Base-by-base conservation (phyloP, 2,329 filamentous ascomycete species). In the Pseudocercospora cruenta region DNA sequence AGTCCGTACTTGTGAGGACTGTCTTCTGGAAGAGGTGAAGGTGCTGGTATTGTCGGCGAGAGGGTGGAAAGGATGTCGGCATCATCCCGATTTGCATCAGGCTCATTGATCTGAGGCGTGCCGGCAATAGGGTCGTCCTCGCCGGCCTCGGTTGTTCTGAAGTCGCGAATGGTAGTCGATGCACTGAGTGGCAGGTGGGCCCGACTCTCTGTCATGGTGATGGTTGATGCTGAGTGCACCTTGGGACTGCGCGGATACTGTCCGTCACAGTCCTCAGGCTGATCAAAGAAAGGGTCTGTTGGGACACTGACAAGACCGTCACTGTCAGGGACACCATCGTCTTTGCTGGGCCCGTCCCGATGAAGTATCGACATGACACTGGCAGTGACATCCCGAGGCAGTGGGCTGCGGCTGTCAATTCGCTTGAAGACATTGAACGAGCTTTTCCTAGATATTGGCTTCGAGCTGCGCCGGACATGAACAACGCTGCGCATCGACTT, bases 1-100 rank as follows among this genome's bases (percentile, higher is more conserved):
- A 77, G 59, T 26, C 75, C 75, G 64, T 77, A 77, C 67, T 77
- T 76, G 67, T 77, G 75, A 19, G 75, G 75, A 58, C 74, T 76
- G 60, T 77, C 75, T 67, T 76, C 74, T 51, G 75, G 74, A 14
- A 77, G 64, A 10, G 74, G 74, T 45, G 74, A 74, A 22, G 75
- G 75, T 31, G 74, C 70, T 19, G 75, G 75, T 10, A 77, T 63
- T 31, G 71, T 73, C 6, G 75, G 75, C 51, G 73, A 76, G 14
- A 74, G 54, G 10, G 68, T 67, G 2, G 70, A 69, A 9, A 69
- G 39, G 16, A 69, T 58, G 36, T 62, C 58, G 16, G 45, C 59
- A 12, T 66, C 63, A 14, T 62, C 49, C 22, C 33, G 16, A 21
- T 51, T 33, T 54, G 64, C 61, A 9, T 61, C 47, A n/a, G 65